phyloP scores from a whole-genome alignment of 192 early-diverging fungal genomes.

The Dimargaris cristalligena region DNA sequence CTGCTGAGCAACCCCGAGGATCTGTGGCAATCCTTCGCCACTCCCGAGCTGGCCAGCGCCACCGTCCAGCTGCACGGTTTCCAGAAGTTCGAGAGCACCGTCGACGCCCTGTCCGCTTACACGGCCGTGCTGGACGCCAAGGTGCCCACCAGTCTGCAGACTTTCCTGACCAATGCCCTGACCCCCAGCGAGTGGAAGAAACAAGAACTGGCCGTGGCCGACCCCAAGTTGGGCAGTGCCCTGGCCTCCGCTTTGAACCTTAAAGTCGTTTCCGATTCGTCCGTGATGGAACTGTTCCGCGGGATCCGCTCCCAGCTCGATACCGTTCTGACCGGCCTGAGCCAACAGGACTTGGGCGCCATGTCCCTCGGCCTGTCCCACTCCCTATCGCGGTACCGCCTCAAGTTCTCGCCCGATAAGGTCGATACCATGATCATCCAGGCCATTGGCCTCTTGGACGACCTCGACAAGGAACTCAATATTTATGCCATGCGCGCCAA shows the following conservation, averaged over 20 bases:
- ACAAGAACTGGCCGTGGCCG: slow-evolving; percentile 79
- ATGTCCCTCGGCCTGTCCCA: slow-evolving; percentile 98
- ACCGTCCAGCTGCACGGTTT: slow-evolving; percentile 90
- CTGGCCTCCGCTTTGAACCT: slow-evolving; percentile 78
- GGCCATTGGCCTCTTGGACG: slow-evolving; percentile 91
- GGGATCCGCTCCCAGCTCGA: slow-evolving; percentile 91
- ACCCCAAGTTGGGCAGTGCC: slow-evolving; percentile 75
- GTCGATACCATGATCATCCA: slow-evolving; percentile 99
- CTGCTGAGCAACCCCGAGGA: slow-evolving; percentile 76
- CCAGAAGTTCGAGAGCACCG: slow-evolving; percentile 96
- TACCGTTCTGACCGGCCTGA: slow-evolving; percentile 71
- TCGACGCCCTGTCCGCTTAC: slow-evolving; percentile 87
- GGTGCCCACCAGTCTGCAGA: slow-evolving; percentile 86
- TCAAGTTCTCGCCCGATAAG: slow-evolving; percentile 99
- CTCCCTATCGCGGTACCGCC: slow-evolving; percentile 96
- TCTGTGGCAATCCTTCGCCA: slow-evolving; percentile 77
- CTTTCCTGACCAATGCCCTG: slow-evolving; percentile 73
- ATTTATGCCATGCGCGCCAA: slow-evolving; percentile 93
- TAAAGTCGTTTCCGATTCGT: slow-evolving; percentile 65
- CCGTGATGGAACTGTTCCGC: slow-evolving; percentile 82
- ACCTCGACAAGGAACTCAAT: slow-evolving; percentile 99
- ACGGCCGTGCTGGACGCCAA: slow-evolving; percentile 95
- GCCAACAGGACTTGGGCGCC: slow-evolving; percentile 73
- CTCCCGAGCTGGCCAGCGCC: slow-evolving; percentile 75
- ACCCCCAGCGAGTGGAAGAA: slow-evolving; percentile 78